Evolutionary conservation across 345 rosid species (phyloP).

Genomic region (Streptanthus diversifolius): DNA sequence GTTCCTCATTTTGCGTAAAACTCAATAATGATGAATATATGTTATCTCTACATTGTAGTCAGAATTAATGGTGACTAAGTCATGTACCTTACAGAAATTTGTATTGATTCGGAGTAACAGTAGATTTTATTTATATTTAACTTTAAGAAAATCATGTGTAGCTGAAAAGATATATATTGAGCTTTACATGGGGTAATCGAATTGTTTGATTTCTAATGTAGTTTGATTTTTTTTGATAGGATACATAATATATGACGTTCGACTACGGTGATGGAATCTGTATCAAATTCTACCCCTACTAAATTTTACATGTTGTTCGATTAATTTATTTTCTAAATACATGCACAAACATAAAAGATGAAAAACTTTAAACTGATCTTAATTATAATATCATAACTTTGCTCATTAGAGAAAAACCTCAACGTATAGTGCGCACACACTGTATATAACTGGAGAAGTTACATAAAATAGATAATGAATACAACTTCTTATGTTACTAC

Average conservation of each 20-base stretch:
- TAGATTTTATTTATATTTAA: not conserved
- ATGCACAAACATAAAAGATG: not conserved
- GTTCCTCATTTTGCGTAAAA: slow-evolving; percentile 26
- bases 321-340: not conserved
- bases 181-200: not conserved
- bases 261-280: not conserved
- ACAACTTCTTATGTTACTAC: not conserved
- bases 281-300: not conserved
- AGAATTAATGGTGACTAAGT: slow-evolving; percentile 5
- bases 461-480: not conserved
- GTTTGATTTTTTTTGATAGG: not conserved
- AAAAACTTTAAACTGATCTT: not conserved
- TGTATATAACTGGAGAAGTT: not conserved
- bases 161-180: not conserved
- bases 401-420: not conserved
- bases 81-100: not conserved
- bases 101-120: not conserved
- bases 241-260: not conserved
- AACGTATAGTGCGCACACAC: not conserved
- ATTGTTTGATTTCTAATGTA: not conserved
- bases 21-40: slow-evolving; percentile 15
- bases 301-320: not conserved
- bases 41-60: not conserved
- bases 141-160: not conserved
- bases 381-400: not conserved